Evolutionary conservation across 371 early-diverging fungal species (phyloP).

Genomic region (Mortierella sp.): DNA sequence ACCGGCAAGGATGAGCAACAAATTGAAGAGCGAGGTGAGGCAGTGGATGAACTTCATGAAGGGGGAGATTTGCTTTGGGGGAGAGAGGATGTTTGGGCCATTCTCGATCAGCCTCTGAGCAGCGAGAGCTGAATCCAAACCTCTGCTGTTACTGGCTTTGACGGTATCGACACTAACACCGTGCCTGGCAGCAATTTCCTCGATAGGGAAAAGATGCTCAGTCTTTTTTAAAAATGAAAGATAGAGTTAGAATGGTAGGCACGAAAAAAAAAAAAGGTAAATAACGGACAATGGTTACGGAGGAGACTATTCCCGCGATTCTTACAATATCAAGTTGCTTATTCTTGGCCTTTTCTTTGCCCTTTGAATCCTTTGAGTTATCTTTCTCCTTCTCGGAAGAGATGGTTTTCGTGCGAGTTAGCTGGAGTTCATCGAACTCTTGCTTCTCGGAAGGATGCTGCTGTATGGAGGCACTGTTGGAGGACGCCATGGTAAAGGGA

Average conservation of each 20-base stretch:
- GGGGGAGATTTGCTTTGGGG: constrained; percentile 87
- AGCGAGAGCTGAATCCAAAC: constrained; percentile 77
- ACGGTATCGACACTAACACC: constrained; percentile 63
- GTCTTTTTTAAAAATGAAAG: constrained; percentile 26
- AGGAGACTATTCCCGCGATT: neutral
- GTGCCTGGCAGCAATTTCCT: constrained; percentile 75
- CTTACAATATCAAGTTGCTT: constrained; percentile 55
- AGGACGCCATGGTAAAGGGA: neutral
- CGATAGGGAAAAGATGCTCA: constrained; percentile 83
- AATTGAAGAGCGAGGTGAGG: constrained; percentile 85
- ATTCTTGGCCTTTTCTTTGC: constrained; percentile 15
- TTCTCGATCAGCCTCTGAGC: constrained; percentile 68
- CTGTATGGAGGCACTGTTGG: neutral
- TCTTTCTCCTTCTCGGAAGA: constrained; percentile 6
- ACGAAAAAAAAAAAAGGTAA: neutral
- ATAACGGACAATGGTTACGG: neutral
- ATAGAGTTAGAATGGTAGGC: neutral
- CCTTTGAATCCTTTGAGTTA: constrained; percentile 2
- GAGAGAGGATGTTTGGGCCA: constrained; percentile 90
- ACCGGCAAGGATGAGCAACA: constrained; percentile 90
- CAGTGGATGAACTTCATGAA: constrained; percentile 80
- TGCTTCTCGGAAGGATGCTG: neutral
- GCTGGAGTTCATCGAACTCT: constrained; percentile 17
- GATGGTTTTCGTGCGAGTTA: constrained; percentile 39
- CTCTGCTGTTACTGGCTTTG: constrained; percentile 77